Base-by-base conservation (phyloP, 2,329 filamentous ascomycete species). In the Endocalyx cinctus region DNA sequence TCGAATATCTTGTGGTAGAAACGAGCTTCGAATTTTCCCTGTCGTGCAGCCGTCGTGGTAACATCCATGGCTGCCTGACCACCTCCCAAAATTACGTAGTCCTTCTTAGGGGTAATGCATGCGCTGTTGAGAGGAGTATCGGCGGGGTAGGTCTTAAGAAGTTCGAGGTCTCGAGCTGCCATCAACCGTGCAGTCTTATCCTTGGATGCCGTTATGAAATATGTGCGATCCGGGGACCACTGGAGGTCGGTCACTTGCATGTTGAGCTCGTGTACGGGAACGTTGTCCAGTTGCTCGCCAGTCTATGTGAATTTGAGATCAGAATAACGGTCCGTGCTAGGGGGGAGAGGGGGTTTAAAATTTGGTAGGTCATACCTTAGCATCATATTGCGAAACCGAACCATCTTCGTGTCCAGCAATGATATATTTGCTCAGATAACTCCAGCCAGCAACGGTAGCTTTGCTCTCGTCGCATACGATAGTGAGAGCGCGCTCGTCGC, bases 1-100 rank as follows among this genome's bases (percentile, higher is more conserved):
- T 95, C 88, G 62, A 98, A 97, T 62, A 98, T 84, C 77, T 94
- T 97, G 82, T 98, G 92, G 76, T 96, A 98, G 77, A 98, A 98
- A 48, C 92, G 82, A 27, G 92, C 92, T 68, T 98, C 92, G 72
- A 98, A 98, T 70, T 97, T 97, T 69, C 92, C 92, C 74, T 98
- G 92, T 48, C 92, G 80, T 31, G 88, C 82, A 20, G 84, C 84
- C 32, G 92, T 97, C 34, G 87, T 94, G 38, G 92, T 98, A 66
- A 98, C 92, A 59, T 97, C 90, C 87, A 96, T 96, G 59, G 92
- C 92, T 46, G 89, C 92, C 70, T 98, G 92, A 52, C 92, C 92
- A 79, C 92, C 92, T 54, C 92, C 92, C 27, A 98, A 83, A 57
- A 98, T 94, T 48, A 98, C 90, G 59, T 87, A 98, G 60, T 97